Percentiles rank a stretch among this genome's conserved stretches.
These are phyloP conservation scores for Solanum paucissectum DNA, from an alignment of 257 asterid species.

Conservation along the genomic window DNA sequence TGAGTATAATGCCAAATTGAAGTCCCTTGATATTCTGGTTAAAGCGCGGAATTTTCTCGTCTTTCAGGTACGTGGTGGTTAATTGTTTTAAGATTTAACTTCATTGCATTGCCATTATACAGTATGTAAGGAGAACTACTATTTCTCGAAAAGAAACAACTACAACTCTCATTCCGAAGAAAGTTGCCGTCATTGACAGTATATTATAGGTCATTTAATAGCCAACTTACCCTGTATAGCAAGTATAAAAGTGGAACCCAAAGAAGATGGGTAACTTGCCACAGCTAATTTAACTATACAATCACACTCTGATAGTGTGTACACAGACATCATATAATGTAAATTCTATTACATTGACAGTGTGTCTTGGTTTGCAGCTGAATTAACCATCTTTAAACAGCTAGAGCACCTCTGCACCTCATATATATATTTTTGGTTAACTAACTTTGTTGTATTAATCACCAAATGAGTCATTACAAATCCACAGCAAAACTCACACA, in stretches of 20 bases:
- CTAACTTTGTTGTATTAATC: neutral
- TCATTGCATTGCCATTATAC: neutral
- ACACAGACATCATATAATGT: neutral
- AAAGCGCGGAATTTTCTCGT: slow-evolving; percentile 96
- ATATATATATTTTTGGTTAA: too few species aligned
- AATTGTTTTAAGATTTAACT: neutral
- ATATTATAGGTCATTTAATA: neutral
- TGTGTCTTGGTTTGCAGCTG: neutral
- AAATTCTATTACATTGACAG: neutral
- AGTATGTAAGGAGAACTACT: neutral
- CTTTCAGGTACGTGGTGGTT: slow-evolving; percentile 56
- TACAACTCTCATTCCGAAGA: neutral
- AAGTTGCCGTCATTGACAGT: neutral
- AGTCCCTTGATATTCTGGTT: slow-evolving; percentile 77
- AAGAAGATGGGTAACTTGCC: neutral
- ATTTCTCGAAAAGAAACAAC: neutral
- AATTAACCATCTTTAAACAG: neutral
- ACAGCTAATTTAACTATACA: neutral
- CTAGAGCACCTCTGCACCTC: neutral
- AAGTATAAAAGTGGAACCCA: neutral
- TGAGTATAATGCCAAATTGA: slow-evolving; percentile 63
- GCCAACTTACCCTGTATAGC: neutral
- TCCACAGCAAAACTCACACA: neutral
- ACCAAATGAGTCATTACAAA: neutral
- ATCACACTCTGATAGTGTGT: neutral